phyloP scores from a whole-genome alignment of 163 green algal genomes.

The Volvox carteri region DNA sequence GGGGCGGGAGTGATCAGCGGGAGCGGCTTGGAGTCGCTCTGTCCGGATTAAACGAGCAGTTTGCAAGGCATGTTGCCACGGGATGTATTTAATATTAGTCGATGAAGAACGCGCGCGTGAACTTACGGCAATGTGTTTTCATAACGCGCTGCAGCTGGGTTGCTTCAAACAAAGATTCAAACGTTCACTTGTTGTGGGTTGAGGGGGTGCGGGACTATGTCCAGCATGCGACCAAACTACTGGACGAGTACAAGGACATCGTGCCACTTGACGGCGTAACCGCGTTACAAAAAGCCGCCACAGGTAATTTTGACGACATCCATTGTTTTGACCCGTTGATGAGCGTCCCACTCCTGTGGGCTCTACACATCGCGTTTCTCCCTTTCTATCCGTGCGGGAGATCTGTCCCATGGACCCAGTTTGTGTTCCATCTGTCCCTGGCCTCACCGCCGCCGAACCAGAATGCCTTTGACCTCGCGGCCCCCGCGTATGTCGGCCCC shows the following conservation, averaged over 20 bases:
- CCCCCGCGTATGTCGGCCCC: no score
- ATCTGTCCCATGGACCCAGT: no score
- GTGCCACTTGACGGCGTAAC: background rate
- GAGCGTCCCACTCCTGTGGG: no score
- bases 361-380: no score
- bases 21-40: background rate
- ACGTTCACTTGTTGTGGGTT: slow-evolving; percentile 28
- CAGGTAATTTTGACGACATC: no score
- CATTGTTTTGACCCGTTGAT: no score
- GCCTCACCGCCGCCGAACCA: no score
- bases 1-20: background rate
- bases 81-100: background rate
- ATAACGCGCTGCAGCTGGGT: slow-evolving; percentile 46
- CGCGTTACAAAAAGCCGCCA: background rate
- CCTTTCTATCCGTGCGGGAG: no score
- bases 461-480: no score
- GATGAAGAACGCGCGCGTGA: background rate
- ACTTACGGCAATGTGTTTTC: background rate
- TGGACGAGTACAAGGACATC: slow-evolving; percentile 5
- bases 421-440: no score
- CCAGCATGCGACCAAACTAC: background rate
- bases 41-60: slow-evolving; percentile 20
- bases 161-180: background rate
- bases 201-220: slow-evolving; percentile 47
- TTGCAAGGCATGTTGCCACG: slow-evolving; percentile 13